phyloP scores from a whole-genome alignment of 768 basidiomycete species.

The Mycena floridula region DNA sequence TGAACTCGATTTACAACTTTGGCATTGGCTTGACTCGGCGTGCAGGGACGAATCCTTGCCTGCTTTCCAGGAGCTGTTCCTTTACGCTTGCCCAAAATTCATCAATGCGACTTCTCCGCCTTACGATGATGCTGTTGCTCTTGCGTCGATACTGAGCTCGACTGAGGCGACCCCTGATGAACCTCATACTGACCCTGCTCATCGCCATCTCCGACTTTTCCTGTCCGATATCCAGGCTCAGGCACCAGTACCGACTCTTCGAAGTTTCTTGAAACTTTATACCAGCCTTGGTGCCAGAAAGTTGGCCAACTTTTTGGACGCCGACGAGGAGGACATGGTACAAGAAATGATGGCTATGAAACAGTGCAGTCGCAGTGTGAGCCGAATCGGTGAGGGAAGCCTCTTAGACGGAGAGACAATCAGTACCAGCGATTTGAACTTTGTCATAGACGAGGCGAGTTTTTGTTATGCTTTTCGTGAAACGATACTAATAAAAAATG shows the following conservation, averaged over 20 bases:
- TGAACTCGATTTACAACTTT: too few relatives aligned
- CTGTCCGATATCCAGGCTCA: constrained; percentile 74
- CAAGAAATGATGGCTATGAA: constrained; percentile 98
- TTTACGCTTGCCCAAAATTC: constrained; percentile 94
- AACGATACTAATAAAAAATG: not conserved
- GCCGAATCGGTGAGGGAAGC: constrained; percentile 51
- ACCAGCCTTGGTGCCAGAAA: constrained; percentile 89
- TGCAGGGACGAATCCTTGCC: constrained; percentile 63
- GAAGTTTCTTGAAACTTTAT: constrained; percentile 93
- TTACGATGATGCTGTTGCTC: constrained; percentile 70
- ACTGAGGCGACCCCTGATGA: constrained; percentile 24
- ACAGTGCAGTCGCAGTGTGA: constrained; percentile 73
- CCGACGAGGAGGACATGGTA: constrained; percentile 89
- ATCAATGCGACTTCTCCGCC: constrained; percentile 93
- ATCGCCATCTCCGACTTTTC: constrained; percentile 82
- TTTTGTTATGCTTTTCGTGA: not conserved
- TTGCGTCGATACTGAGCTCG: constrained; percentile 44
- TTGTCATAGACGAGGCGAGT: constrained; percentile 87
- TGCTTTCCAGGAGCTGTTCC: constrained; percentile 89
- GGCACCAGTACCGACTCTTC: constrained; percentile 73
- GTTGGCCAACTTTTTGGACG: constrained; percentile 50
- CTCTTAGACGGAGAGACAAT: constrained; percentile 83
- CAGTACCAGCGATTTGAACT: constrained; percentile 91
- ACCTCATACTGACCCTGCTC: constrained; percentile 60
- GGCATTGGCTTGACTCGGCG: not conserved